phyloP scores from a whole-genome alignment of 805 yeast genomes.

The Groenewaldozyma salmanticensis region DNA sequence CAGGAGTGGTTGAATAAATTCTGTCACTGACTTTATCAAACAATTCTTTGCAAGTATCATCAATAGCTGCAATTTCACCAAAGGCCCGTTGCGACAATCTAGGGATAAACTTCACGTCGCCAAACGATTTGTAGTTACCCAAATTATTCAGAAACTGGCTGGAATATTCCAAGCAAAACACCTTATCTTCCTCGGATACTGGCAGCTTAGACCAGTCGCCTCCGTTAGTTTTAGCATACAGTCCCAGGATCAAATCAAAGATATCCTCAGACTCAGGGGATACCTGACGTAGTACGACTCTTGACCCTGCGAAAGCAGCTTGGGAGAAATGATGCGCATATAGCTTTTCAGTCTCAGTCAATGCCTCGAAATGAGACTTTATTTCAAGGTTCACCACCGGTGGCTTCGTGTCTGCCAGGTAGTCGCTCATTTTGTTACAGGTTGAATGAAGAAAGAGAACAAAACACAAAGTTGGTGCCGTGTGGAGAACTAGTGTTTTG shows the following conservation, averaged over 20 bases:
- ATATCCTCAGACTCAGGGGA: slow-evolving; percentile 72
- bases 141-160: slow-evolving; percentile 55
- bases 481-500: no score
- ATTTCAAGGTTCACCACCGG: slow-evolving; percentile 67
- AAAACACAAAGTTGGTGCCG: no score
- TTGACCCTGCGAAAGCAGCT: slow-evolving; percentile 77
- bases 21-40: slow-evolving; percentile 28
- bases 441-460: no score
- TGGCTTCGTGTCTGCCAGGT: slow-evolving; percentile 48
- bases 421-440: slow-evolving; percentile 4
- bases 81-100: slow-evolving; percentile 41
- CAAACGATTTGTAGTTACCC: slow-evolving; percentile 77
- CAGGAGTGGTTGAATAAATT: slow-evolving; percentile 42
- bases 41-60: slow-evolving; percentile 26
- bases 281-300: slow-evolving; percentile 72
- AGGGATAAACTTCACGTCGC: slow-evolving; percentile 82
- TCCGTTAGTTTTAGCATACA: slow-evolving; percentile 45
- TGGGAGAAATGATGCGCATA: slow-evolving; percentile 79
- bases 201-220: slow-evolving; percentile 39
- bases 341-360: slow-evolving; percentile 48
- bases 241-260: slow-evolving; percentile 53
- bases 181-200: slow-evolving; percentile 31
- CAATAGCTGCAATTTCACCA: slow-evolving; percentile 37
- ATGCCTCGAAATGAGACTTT: slow-evolving; percentile 54
- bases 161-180: slow-evolving; percentile 48